Conservation (phyloP, 805 yeast species). For the Saccharomycopsis fibuligera region DNA sequence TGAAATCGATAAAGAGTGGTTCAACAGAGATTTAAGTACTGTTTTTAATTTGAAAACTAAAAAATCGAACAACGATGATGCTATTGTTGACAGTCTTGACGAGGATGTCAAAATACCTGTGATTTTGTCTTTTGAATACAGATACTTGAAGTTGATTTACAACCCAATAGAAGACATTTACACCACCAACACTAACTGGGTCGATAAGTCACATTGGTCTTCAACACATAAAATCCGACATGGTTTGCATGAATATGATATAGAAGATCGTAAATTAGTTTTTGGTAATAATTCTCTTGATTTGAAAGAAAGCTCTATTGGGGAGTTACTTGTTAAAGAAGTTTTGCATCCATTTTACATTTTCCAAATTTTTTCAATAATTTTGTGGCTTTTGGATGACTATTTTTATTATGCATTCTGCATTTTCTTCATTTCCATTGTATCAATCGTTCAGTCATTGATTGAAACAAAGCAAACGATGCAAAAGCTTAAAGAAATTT, state of each 20-base stretch:
- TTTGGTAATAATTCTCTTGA: constrained; percentile 76
- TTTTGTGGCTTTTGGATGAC: constrained; percentile 87
- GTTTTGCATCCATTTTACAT: constrained; percentile 92
- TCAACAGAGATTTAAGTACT: constrained; percentile 65
- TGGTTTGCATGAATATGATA: constrained; percentile 67
- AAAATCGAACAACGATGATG: constrained; percentile 25
- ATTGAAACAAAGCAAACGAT: constrained; percentile 80
- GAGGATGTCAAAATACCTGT: constrained; percentile 43
- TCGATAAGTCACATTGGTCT: constrained; percentile 65
- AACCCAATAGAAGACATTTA: constrained; percentile 85
- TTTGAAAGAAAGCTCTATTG: constrained; percentile 63
- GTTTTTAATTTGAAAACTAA: constrained; percentile 39
- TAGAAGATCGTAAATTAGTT: constrained; percentile 61
- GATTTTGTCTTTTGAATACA: constrained; percentile 65
- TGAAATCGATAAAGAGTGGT: constrained; percentile 50
- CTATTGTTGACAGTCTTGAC: constrained; percentile 19
- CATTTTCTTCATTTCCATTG: constrained; percentile 76
- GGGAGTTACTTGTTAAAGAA: constrained; percentile 71
- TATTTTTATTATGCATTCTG: constrained; percentile 93
- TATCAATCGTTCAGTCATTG: constrained; percentile 74
- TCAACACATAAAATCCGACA: constrained; percentile 43
- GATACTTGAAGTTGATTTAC: constrained; percentile 78
- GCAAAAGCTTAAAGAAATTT: constrained; percentile 63
- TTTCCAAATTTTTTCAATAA: constrained; percentile 87
- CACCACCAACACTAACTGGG: constrained; percentile 82